These are phyloP conservation scores for Irineochytrium annulatum DNA, from an alignment of 192 early-diverging fungal species.

Conservation along the genomic window DNA sequence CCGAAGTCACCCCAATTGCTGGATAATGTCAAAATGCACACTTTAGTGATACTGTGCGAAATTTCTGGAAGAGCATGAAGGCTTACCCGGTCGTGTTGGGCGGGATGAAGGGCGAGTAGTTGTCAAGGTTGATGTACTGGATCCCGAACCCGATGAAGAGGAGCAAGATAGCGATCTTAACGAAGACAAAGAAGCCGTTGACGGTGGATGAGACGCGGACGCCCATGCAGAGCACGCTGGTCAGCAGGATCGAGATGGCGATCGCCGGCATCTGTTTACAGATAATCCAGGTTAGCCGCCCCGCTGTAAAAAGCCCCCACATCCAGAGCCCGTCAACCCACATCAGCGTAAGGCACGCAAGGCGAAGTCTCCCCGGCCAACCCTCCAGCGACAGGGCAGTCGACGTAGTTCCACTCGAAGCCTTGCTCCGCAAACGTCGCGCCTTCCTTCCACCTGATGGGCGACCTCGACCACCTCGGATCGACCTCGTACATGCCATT, in stretches of 20 bases:
- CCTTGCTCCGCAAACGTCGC: slow-evolving; percentile 28
- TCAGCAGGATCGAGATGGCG: slow-evolving; percentile 59
- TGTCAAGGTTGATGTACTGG: slow-evolving; percentile 61
- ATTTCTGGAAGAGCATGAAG: slow-evolving; percentile 33
- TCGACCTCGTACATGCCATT: slow-evolving; percentile 33
- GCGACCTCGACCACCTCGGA: slow-evolving; percentile 58
- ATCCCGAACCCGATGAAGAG: slow-evolving; percentile 78
- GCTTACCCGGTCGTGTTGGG: slow-evolving; percentile 41
- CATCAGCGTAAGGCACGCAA: too few relatives aligned
- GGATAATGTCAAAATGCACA: slow-evolving; percentile 59
- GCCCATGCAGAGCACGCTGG: slow-evolving; percentile 64
- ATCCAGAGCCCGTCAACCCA: too few relatives aligned
- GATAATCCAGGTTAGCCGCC: too few relatives aligned
- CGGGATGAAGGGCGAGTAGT: slow-evolving; percentile 79
- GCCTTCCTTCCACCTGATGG: slow-evolving; percentile 73
- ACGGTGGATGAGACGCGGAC: slow-evolving; percentile 69
- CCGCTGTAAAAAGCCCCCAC: too few relatives aligned
- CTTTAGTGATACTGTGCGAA: slow-evolving; percentile 61
- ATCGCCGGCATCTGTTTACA: slow-evolving; percentile 72
- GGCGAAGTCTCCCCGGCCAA: too few relatives aligned
- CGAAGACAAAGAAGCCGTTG: slow-evolving; percentile 64
- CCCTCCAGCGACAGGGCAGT: too few relatives aligned
- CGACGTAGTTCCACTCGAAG: too few relatives aligned
- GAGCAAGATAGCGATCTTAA: slow-evolving; percentile 70
- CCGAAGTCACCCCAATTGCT: slow-evolving; percentile 50